phyloP scores from a whole-genome alignment of 495 filamentous ascomycete genomes.

The Glonium stellatum region DNA sequence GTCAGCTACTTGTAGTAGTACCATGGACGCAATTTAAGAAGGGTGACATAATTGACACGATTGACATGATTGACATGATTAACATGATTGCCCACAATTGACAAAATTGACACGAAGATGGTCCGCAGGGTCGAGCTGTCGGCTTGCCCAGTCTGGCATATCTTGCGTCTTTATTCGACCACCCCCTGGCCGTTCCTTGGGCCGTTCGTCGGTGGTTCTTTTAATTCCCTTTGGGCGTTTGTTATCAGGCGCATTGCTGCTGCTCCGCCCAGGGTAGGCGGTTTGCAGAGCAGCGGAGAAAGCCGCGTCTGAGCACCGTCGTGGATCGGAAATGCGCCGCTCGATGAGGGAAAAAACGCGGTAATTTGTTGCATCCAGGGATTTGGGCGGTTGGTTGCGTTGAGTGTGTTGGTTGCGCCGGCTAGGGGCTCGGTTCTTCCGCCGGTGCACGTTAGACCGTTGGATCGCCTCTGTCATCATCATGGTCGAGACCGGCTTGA shows the following conservation, averaged over 20 bases:
- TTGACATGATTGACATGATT: too few species aligned
- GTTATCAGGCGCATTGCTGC: neutral
- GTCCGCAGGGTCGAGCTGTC: too few species aligned
- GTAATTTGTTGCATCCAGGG: slow-evolving; percentile 9
- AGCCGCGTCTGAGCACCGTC: too few species aligned
- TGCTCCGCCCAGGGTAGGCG: neutral
- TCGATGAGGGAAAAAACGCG: slow-evolving; percentile 10
- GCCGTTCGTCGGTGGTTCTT: too few species aligned
- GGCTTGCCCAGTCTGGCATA: too few species aligned
- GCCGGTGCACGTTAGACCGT: neutral
- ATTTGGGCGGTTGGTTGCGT: slow-evolving; percentile 6
- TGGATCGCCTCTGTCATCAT: neutral
- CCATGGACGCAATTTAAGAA: too few species aligned
- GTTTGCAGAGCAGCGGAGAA: neutral
- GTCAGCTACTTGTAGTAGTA: too few species aligned
- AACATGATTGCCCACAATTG: too few species aligned
- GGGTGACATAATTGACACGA: too few species aligned
- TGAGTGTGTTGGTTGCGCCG: slow-evolving; percentile 15
- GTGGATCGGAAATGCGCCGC: neutral
- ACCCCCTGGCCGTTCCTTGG: neutral
- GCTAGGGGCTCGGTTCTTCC: slow-evolving; percentile 19
- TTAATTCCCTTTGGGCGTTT: neutral
- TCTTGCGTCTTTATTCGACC: too few species aligned
- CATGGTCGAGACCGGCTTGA: neutral
- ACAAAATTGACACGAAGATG: too few species aligned